Percentiles rank a stretch among this genome's conserved stretches.
phyloP scores from a whole-genome alignment of 305 asterid species.

The Plantago rigida region DNA sequence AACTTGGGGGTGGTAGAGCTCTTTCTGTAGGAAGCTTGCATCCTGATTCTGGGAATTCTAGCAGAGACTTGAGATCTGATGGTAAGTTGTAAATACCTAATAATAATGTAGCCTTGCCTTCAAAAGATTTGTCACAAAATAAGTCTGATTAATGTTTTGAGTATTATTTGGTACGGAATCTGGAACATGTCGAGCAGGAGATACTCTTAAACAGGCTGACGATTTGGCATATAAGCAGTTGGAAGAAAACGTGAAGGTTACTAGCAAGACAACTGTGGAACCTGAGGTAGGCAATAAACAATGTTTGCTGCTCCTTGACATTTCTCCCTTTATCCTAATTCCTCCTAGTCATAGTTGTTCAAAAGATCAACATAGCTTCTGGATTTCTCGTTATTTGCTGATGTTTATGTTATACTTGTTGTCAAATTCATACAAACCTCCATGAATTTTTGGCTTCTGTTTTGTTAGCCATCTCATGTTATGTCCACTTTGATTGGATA shows the following conservation, averaged over 20 bases:
- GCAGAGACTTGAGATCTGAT: conserved; percentile 53
- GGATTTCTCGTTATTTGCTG: too few relatives aligned
- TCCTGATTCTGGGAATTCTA: conserved; percentile 45
- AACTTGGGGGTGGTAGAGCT: conserved; percentile 43
- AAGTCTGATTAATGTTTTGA: conserved; percentile 47
- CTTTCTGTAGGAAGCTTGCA: conserved; percentile 43
- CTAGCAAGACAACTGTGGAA: conserved; percentile 50
- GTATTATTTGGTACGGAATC: conserved; percentile 37
- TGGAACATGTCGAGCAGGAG: conserved; percentile 40
- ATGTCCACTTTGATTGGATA: too few relatives aligned
- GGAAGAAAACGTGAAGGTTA: conserved; percentile 60
- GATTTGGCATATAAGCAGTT: conserved; percentile 47
- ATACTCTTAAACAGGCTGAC: conserved; percentile 56
- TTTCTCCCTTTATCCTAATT: conserved; percentile 6
- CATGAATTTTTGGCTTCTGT: too few relatives aligned
- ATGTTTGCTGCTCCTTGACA: conserved; percentile 15
- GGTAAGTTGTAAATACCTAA: conserved; percentile 37
- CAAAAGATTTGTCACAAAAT: conserved; percentile 27
- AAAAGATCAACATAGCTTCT: too few relatives aligned
- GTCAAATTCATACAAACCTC: too few relatives aligned
- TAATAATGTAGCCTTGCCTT: conserved; percentile 1
- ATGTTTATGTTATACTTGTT: too few relatives aligned
- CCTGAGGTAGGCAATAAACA: conserved; percentile 54
- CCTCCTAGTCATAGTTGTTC: neutral
- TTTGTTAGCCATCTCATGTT: too few relatives aligned